phyloP scores from a whole-genome alignment of 768 basidiomycete genomes.

The Collybiopsis luxurians region DNA sequence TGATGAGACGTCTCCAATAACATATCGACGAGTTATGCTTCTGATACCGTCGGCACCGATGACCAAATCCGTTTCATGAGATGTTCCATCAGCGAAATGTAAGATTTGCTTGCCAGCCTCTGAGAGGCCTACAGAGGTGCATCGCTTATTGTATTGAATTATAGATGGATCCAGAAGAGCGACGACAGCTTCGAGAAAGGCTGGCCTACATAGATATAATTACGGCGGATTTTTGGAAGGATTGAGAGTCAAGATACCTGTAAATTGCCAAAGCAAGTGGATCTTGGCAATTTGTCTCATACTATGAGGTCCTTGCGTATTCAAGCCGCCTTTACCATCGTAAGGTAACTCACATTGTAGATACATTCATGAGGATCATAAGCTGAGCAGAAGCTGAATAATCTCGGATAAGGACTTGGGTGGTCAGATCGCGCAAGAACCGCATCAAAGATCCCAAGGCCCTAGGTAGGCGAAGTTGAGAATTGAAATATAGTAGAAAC shows the following conservation, averaged over 20 bases:
- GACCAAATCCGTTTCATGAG: conserved; percentile 43
- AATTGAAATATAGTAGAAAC: neutral
- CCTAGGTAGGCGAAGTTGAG: conserved; percentile 18
- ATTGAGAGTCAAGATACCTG: too few species aligned
- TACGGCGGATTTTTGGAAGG: too few species aligned
- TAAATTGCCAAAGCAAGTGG: conserved; percentile 45
- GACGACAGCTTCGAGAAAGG: conserved; percentile 47
- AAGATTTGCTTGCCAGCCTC: conserved; percentile 28
- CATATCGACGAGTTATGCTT: conserved; percentile 30
- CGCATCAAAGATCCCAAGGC: conserved; percentile 41
- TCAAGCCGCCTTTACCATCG: too few species aligned
- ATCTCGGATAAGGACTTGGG: conserved; percentile 21
- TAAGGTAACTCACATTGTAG: conserved; percentile 37
- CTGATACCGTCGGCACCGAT: conserved; percentile 37
- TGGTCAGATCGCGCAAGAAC: conserved; percentile 37
- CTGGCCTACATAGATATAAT: conserved; percentile 33
- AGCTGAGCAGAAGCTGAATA: conserved; percentile 44
- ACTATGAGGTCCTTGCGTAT: neutral
- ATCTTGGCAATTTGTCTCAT: conserved; percentile 19
- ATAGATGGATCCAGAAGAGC: conserved; percentile 37
- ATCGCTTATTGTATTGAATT: conserved; percentile 51
- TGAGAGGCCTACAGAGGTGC: conserved; percentile 27
- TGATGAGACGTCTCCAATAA: conserved; percentile 24
- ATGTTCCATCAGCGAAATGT: conserved; percentile 48
- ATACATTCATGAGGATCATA: conserved; percentile 38